Conservation (phyloP, 495 filamentous ascomycete genomes). For the Oidiodendron maius region DNA sequence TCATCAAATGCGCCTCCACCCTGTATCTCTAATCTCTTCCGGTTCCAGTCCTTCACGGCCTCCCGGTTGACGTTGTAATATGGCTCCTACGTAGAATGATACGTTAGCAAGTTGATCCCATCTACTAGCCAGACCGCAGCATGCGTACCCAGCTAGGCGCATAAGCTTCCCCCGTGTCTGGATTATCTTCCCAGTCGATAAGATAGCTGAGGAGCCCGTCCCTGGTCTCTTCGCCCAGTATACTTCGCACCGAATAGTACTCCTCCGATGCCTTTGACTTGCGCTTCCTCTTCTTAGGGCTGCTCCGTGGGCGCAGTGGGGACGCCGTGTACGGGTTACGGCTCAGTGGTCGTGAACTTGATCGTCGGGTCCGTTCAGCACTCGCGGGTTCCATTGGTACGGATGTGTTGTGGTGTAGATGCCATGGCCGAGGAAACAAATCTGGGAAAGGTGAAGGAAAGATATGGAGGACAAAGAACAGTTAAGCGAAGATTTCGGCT, state of each 20-base stretch:
- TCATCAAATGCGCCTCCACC: neutral
- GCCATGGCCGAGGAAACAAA: conserved; percentile 7
- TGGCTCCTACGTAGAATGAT: conserved; percentile 12
- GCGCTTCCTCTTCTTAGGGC: conserved; percentile 5
- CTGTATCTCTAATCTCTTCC: conserved; percentile 2
- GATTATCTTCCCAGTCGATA: conserved; percentile 19
- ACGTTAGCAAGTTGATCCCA: neutral
- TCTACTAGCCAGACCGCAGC: neutral
- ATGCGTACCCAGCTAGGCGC: conserved; percentile 18
- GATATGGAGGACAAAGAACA: neutral
- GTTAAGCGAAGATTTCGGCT: no score
- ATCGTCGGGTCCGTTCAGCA: conserved; percentile 5
- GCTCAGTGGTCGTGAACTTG: neutral
- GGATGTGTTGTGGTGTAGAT: conserved; percentile 3
- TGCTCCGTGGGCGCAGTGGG: neutral
- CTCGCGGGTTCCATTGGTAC: conserved; percentile 9
- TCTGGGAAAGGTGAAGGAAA: neutral
- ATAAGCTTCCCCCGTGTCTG: conserved; percentile 11
- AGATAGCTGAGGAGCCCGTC: conserved; percentile 9
- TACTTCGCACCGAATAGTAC: conserved; percentile 6
- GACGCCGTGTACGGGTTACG: conserved; percentile 3
- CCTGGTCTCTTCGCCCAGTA: conserved; percentile 9
- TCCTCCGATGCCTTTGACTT: neutral
- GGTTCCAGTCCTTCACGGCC: conserved; percentile 14
- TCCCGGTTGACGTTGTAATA: conserved; percentile 4